Conservation (phyloP, 768 basidiomycete species). For the Tulasnella sp. region DNA sequence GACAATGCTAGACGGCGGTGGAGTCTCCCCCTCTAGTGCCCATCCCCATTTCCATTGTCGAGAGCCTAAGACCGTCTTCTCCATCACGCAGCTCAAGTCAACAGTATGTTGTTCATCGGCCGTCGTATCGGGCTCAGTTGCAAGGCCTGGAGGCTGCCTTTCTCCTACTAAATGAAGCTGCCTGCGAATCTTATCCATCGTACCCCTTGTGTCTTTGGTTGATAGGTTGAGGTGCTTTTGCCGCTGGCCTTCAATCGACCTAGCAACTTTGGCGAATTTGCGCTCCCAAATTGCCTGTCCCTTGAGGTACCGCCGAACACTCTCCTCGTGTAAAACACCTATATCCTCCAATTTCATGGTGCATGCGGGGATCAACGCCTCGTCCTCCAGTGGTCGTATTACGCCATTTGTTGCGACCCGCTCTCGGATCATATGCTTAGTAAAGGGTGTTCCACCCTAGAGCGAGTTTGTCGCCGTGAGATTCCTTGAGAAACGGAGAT, state of each 20-base stretch:
- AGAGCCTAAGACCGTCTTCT: constrained; percentile 44
- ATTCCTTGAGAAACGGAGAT: not conserved
- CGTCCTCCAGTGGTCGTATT: constrained; percentile 77
- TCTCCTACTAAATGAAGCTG: constrained; percentile 32
- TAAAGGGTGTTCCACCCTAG: constrained; percentile 35
- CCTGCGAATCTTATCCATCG: constrained; percentile 48
- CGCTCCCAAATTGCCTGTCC: constrained; percentile 58
- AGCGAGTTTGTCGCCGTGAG: not conserved
- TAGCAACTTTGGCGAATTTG: constrained; percentile 58
- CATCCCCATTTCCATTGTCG: constrained; percentile 76
- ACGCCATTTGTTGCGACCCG: constrained; percentile 77
- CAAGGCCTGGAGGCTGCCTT: constrained; percentile 28
- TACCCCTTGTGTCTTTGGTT: constrained; percentile 56
- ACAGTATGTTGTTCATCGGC: constrained; percentile 33
- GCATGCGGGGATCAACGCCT: constrained; percentile 62
- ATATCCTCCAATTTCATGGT: constrained; percentile 61
- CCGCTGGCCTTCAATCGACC: constrained; percentile 64
- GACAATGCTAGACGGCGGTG: constrained; percentile 89
- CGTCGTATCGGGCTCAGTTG: constrained; percentile 36
- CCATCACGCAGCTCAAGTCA: constrained; percentile 2
- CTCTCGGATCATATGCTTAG: constrained; percentile 80
- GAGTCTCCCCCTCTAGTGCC: constrained; percentile 78
- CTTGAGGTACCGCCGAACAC: constrained; percentile 71
- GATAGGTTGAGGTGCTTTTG: constrained; percentile 60
- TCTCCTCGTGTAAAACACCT: constrained; percentile 70